Conservation (phyloP, 2,329 filamentous ascomycete genomes). For the Neurospora sp. region DNA sequence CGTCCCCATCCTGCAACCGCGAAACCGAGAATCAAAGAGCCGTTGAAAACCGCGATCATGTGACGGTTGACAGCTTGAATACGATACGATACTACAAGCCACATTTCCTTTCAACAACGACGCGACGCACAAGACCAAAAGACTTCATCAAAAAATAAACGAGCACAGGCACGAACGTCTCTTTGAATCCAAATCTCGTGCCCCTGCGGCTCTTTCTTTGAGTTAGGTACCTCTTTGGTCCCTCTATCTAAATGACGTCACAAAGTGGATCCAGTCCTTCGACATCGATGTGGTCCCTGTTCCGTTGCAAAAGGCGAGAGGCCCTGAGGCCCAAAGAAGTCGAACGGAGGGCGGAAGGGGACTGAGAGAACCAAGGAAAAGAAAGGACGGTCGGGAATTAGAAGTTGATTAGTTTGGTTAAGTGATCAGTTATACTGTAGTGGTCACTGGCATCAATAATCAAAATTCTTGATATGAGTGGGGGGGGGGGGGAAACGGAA, state of each 20-base stretch:
- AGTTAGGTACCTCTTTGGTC: not conserved
- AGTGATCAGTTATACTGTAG: no score
- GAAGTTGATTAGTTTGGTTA: no score
- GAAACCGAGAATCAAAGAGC: not conserved
- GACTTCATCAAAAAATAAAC: not conserved
- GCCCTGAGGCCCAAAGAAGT: no score
- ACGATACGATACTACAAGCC: not conserved
- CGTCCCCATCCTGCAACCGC: not conserved
- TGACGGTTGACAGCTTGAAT: not conserved
- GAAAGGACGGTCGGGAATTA: no score
- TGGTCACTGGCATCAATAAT: no score
- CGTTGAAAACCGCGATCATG: not conserved
- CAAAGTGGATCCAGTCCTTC: not conserved
- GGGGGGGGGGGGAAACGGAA: no score
- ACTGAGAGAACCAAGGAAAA: no score
- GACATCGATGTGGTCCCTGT: no score
- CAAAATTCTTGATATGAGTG: no score
- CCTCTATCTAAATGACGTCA: not conserved
- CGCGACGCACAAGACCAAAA: no score
- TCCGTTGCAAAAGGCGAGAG: no score
- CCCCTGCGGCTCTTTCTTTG: not conserved
- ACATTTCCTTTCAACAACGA: not conserved
- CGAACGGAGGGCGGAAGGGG: no score
- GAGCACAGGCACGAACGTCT: not conserved
- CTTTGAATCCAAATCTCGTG: not conserved